phyloP scores from a whole-genome alignment of 805 yeast species.

The Yarrowia bubula region DNA sequence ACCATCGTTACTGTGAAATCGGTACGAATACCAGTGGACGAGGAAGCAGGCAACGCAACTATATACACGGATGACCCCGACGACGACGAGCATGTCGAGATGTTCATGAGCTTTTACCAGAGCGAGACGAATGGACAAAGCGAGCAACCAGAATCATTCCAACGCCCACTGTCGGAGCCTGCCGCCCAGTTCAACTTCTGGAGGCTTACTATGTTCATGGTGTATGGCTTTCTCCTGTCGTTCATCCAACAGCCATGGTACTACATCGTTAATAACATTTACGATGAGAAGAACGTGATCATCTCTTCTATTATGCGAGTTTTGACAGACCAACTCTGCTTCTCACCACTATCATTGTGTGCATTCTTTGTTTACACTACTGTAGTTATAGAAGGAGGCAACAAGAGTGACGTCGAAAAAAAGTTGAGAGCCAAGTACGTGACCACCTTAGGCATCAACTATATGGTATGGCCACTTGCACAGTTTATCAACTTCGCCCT shows the following conservation, averaged over 20 bases:
- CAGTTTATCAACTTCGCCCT: constrained; percentile 74
- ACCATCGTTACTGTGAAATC: constrained; percentile 42
- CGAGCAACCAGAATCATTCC: background rate
- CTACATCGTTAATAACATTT: constrained; percentile 69
- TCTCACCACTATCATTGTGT: constrained; percentile 80
- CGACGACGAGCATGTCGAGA: constrained; percentile 18
- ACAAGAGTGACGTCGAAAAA: constrained; percentile 56
- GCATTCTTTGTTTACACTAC: constrained; percentile 83
- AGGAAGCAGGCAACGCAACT: background rate
- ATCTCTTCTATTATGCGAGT: constrained; percentile 79
- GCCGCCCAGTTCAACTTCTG: constrained; percentile 53
- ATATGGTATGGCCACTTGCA: constrained; percentile 88
- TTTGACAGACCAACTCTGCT: constrained; percentile 82
- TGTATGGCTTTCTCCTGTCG: constrained; percentile 84
- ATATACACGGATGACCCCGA: constrained; percentile 6
- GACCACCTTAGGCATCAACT: constrained; percentile 67
- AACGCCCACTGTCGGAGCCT: background rate
- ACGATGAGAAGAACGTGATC: constrained; percentile 73
- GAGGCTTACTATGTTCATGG: constrained; percentile 73
- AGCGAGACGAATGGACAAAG: background rate
- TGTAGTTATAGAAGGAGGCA: constrained; percentile 72
- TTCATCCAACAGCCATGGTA: constrained; percentile 90
- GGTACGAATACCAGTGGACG: background rate
- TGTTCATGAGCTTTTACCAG: constrained; percentile 18
- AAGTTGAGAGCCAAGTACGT: constrained; percentile 62